Evolutionary conservation across 225 moss, liverwort and hornwort genomes (phyloP), one percentile per base, ranked within the genome.

Genomic region (Climacium dendroides): DNA sequence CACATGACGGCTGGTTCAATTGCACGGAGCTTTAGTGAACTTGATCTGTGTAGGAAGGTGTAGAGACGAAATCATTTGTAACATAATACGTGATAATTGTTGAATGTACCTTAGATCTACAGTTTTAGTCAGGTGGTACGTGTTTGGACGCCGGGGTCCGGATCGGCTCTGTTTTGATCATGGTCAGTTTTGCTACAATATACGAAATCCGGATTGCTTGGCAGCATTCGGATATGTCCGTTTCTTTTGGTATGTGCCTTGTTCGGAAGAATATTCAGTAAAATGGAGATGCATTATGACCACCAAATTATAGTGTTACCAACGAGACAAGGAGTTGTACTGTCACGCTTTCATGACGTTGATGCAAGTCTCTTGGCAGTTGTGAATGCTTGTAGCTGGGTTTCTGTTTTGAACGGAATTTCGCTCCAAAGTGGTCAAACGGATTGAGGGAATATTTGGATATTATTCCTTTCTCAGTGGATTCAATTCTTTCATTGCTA

Each of bases 61-160:
- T 85, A 74, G 83, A 60, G n/a, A 69, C 62, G 17, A 35, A 47
- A 29, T 58, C 78, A 87, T 81, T 85, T 91, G 91, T 89, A 89
- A 43, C 85, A 91, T 87, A 89, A 55, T 59, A 86, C 75, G 6
- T 87, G 60, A 83, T 84, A 37, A n/a, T 63, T 70, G 81, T 71
- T 17, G 35, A 81, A 50, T 76, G 53, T 57, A 59, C 50, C 45
- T 60, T 50, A 82, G 55, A 45, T 66, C 55, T 70, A 35, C 54
- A 87, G 71, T 53, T 76, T 53, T 24, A 52, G 75, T n/a, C 32
- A 67, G 81, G 75, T 60, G n/a, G 67, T 75, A 58, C 29, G 57
- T 29, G 85, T 84, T 81, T 45, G 81, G 52, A 81, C 69, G 66
- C 55, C 39, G 34, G 50, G 25, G 52, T 58, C 58, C 39, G 48